These are phyloP conservation scores for Porogramme epimiltina DNA, from an alignment of 1,284 basidiomycete genomes.

Conservation along the genomic window DNA sequence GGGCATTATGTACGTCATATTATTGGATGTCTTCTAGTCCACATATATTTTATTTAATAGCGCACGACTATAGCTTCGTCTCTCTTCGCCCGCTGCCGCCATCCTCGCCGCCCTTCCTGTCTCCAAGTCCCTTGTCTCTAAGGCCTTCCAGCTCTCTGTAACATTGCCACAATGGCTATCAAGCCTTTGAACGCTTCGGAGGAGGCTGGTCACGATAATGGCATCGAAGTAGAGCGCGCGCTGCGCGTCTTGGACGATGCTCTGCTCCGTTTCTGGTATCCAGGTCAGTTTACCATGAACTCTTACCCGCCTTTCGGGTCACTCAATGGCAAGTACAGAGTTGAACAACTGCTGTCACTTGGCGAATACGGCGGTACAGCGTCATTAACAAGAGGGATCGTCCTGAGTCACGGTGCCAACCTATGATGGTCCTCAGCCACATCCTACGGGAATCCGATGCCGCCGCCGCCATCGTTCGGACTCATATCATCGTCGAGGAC, in stretches of 20 bases:
- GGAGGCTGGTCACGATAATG: constrained; percentile 87
- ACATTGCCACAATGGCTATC: constrained; percentile 28
- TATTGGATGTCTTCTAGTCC: too few species aligned
- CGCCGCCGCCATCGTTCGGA: constrained; percentile 93
- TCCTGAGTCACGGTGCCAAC: constrained; percentile 95
- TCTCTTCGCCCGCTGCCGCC: constrained; percentile 22
- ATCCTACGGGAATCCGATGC: constrained; percentile 92
- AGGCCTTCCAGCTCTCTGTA: constrained; percentile 13
- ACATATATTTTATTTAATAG: too few species aligned
- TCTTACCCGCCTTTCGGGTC: neutral
- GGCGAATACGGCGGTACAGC: constrained; percentile 97
- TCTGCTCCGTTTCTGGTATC: constrained; percentile 97
- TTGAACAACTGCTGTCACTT: constrained; percentile 98
- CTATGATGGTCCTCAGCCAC: constrained; percentile 96
- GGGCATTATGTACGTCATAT: too few species aligned
- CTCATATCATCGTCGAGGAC: constrained; percentile 93
- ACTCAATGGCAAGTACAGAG: constrained; percentile 49
- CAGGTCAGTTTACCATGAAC: constrained; percentile 49
- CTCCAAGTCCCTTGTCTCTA: constrained; percentile 11
- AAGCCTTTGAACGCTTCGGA: constrained; percentile 17
- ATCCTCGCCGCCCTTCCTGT: constrained; percentile 1
- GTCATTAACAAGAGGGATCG: constrained; percentile 99
- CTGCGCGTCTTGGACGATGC: constrained; percentile 97
- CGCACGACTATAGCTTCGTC: too few species aligned
- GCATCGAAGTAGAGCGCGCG: constrained; percentile 98